Base-by-base conservation (phyloP, 345 rosid species). In the Brassica cretica region DNA sequence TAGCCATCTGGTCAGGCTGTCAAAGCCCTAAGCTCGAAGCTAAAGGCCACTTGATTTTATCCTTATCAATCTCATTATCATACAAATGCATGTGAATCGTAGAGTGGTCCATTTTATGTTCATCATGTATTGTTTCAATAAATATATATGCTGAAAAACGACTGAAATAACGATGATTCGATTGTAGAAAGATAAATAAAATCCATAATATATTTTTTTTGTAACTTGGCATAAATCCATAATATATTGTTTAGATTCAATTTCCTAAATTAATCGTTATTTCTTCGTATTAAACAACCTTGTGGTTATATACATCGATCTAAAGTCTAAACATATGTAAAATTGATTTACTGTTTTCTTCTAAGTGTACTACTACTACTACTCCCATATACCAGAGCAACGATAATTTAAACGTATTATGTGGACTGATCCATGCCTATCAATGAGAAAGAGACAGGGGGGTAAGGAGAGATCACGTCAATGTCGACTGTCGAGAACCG, bases 1-100 rank as follows among this genome's bases (percentile, higher is more conserved):
- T 70, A 64, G 70, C 75, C 64, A 77, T 77, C 65, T 63, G 59
- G 64, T 77, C 71, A 70, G 75, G 66, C 66, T 77, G 80, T 77
- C 71, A 63, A 70, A 61, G 1, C 74, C 63, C 69, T 61, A 51
- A 62, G 44, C 70, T 68, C 74, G 68, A 76, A 68, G 11, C 73
- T 41, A 75, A 53, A 55, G 67, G 66, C 73, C 73, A 76, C 79
- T 60, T 68, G 74, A 60, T 12, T 41, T 59, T 68, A 37, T 56
- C 60, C 61, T 44, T 21, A 27, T 37, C 78, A 55, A 37, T 75
- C 32, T 41, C 68, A 41, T 59, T 76, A 29, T 68, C 61, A 58
- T 67, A 59, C 68, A 59, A 41, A 6, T 32, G 56, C 64, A 69
- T 76, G 80, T 76, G 75, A 63, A 51, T 62, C 21, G 18, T 70